Evolutionary conservation across 1,284 basidiomycete genomes (phyloP), one percentile per base, ranked within the genome.

Genomic region (Xanthoconium separans): DNA sequence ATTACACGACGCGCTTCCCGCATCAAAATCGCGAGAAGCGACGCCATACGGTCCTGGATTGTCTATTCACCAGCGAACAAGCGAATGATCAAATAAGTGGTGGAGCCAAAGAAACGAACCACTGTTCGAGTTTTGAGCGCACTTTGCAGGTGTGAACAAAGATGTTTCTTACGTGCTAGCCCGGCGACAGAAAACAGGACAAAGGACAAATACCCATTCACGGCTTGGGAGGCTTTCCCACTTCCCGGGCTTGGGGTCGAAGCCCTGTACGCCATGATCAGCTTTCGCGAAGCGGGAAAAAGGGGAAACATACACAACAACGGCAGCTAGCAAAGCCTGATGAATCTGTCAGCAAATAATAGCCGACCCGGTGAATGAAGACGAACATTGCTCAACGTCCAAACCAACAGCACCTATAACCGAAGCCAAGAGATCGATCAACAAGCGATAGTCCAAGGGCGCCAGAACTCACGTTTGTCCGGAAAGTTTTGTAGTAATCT

Each of bases 401-500:
- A 95, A 13, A 84, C 82, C 58, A 94, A 73, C 58, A 95, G 70
- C 2, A 93, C 88, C 74, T 75, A 58, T 12, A 50, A 49, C 18
- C 36, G 51, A 6, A 18, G 6, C 34, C 39, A 49, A 33, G 63
- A 30, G 39, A 44, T 31, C 34, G 16, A 24, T 53, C 27, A 56
- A n/a, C 41, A 47, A 54, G 42, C 24, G 2, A 12, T 10, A 1
- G 33, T 24, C 13, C 50, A 52, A 47, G 54, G 65, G 13, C 22
- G 18, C 7, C 6, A 53, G 68, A 70, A 51, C 66, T 61, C 47
- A 70, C 85, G 77, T 95, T 96, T 2, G 94, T 96, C 61, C 94
- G 81, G 73, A 96, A 93, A 31, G 80, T 83, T 65, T 85, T 77
- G 70, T 95, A 96, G 70, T 91, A 94, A 74, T 97, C 95, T 68